Base-by-base conservation (phyloP, 176 grass and related monocot species). In the Carex kokanica region DNA sequence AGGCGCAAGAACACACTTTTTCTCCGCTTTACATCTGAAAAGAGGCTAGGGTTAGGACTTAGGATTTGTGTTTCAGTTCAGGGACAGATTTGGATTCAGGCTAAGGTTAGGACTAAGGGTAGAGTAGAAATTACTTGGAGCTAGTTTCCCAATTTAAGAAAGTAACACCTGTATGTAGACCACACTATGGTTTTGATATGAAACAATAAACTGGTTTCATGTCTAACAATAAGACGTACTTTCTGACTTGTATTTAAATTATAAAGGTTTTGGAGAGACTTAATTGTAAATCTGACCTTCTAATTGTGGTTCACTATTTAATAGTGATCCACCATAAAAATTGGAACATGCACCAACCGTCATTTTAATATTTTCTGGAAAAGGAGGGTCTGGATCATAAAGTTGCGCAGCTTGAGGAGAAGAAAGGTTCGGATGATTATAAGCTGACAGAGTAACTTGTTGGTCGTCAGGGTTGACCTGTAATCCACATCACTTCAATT, bases 1-100 rank as follows among this genome's bases (percentile, higher is more conserved):
- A 94, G 85, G 38, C 87, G 87, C 64, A 89, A 82, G 83, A 94
- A 94, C 56, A 91, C 89, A 10, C 60, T 88, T 38, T 45, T 85
- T 51, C 20, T 84, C 77, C 16, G 56, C 58, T 27, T 27, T 21
- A 60, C 84, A 81, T 43, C 41, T 72, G 15, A 65, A 84, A 43
- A 60, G 8, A 41, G 14, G 10, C 29, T 41, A 80, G 15, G 31
- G 17, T 80, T 15, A 80, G 54, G 16, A 61, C 62, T 80, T 60
- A 62, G 54, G 29, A 61, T 80, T 80, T 60, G 6, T 17, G 27
- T 61, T 60, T 16, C 12, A 8, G 15, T 61, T 59, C 27, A 40
- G 55, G 78, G 3, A 47, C 25, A 47, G 21, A 64, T 52, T 49
- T 51, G 20, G 36, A 65, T 82, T 17, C 11, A 82, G 79, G 21